A percentile compares a stretch with the other conserved stretches of the same genome.
These are phyloP conservation scores for Tetradesmus obliquus DNA, from an alignment of 139 green algal species.

Conservation along the genomic window DNA sequence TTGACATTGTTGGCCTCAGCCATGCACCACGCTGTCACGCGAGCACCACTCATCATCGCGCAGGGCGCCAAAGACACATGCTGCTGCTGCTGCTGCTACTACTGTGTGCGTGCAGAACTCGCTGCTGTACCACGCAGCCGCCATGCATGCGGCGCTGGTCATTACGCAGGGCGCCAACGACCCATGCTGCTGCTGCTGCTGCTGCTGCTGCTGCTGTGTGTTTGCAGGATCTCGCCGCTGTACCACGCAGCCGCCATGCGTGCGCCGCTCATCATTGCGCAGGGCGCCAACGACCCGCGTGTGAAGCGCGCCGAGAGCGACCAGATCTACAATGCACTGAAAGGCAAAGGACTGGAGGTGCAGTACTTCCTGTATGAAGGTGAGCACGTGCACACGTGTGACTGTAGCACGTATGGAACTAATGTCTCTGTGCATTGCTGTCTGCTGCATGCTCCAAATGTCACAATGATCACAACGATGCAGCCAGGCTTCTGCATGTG, in stretches of 20 bases:
- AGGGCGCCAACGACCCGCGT: slow-evolving; percentile 35
- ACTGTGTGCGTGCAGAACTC: not conserved
- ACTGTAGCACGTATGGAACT: too few relatives aligned
- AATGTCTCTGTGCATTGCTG: too few relatives aligned
- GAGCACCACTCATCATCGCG: slow-evolving; percentile 30
- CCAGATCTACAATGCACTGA: slow-evolving; percentile 40
- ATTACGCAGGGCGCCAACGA: too few relatives aligned
- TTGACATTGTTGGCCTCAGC: too few relatives aligned
- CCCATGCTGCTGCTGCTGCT: not conserved
- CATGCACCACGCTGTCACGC: not conserved
- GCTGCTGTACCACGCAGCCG: too few relatives aligned
- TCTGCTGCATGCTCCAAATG: too few relatives aligned
- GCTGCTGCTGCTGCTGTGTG: not conserved
- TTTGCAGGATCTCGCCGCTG: slow-evolving; percentile 7
- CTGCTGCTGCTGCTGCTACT: too few relatives aligned
- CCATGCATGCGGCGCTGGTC: too few relatives aligned
- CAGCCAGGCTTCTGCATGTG: too few relatives aligned
- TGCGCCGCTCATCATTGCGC: slow-evolving; percentile 36
- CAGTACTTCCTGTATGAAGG: slow-evolving; percentile 10
- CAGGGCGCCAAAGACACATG: slow-evolving; percentile 31
- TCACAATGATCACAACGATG: too few relatives aligned
- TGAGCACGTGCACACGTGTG: not conserved
- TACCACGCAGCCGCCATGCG: not conserved
- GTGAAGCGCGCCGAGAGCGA: slow-evolving; percentile 27
- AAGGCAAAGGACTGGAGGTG: slow-evolving; percentile 3